Base-by-base conservation (phyloP, 1,139 yeast species). In the Cylindricascospora bacillispora region DNA sequence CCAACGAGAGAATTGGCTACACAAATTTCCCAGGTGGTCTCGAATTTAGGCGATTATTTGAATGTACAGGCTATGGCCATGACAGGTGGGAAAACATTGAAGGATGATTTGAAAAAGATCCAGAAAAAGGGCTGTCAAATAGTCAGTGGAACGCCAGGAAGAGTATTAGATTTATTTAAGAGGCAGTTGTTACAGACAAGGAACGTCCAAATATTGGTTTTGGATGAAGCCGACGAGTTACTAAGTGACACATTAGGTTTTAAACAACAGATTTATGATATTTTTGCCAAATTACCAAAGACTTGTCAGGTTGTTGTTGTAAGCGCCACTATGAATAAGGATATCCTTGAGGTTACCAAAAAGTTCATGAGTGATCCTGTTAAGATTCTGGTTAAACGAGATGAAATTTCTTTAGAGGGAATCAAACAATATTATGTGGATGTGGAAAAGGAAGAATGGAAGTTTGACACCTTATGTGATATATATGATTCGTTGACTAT, bases 71-170 rank as follows among this genome's bases (percentile, higher is more conserved):
- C 92, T 27, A 89, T 82, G 51, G 94, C 95, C 0, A 81, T 95
- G 55, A 79, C 86, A 34, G 98, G 98, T 27, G 97, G 97, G 15
- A 82, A 81, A 26, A 72, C 73, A 42, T 78, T 82, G 24, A 83
- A 85, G 12, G 82, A 77, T 21, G 97, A 86, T 52, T 59, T 77
- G 28, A 77, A 77, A 49, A 71, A 70, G 40, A 60, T 86, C 29
- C 66, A 68, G 29, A 73, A 69, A 43, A 40, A 37, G 26, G 93
- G 93, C 12, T 89, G 79, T 46, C 95, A 86, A 48, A 73, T 86
- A n/a, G 79, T 89, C 5, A 83, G 93, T 58, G 98, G 97, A 6
- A 89, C 98, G 1, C 98, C 98, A 0, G 98, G 98, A 12, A 67
- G 97, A 46, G 93, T 85, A 4, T 58, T 77, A 23, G 98, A 89